phyloP scores from a whole-genome alignment of 2,329 filamentous ascomycete species.

The Xylaria sp. region DNA sequence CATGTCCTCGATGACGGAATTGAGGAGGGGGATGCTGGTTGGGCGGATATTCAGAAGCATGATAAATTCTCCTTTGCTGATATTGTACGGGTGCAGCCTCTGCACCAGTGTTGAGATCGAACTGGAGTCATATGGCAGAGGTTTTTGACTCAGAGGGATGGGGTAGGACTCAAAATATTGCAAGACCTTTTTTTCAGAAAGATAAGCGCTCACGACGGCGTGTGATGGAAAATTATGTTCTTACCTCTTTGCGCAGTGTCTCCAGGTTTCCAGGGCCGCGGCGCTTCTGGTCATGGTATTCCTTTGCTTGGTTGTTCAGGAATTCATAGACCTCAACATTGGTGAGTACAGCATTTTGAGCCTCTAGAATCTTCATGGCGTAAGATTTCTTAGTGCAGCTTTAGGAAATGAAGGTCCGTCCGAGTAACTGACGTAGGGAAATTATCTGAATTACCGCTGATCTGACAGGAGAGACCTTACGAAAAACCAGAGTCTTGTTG shows the following conservation, averaged over 20 bases:
- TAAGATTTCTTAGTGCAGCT: neutral
- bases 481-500: too few species aligned
- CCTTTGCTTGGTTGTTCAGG: constrained; percentile 57
- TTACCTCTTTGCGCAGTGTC: constrained; percentile 67
- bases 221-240: constrained; percentile 11
- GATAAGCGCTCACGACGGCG: neutral
- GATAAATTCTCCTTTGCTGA: constrained; percentile 69
- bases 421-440: too few species aligned
- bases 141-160: constrained; percentile 58
- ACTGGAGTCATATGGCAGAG: constrained; percentile 54
- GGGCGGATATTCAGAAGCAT: constrained; percentile 71
- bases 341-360: constrained; percentile 69
- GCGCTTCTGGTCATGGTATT: constrained; percentile 54
- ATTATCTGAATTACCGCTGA: too few species aligned
- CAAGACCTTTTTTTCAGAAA: constrained; percentile 50
- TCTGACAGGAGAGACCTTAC: too few species aligned
- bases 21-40: constrained; percentile 57
- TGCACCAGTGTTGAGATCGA: constrained; percentile 58
- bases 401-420: too few species aligned
- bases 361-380: constrained; percentile 70
- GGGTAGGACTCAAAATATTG: constrained; percentile 61
- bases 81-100: constrained; percentile 57
- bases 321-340: constrained; percentile 76
- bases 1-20: constrained; percentile 68
- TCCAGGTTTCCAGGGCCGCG: constrained; percentile 61